Conservation (phyloP, 2,329 filamentous ascomycete species). For the Aureobasidium sp. region DNA sequence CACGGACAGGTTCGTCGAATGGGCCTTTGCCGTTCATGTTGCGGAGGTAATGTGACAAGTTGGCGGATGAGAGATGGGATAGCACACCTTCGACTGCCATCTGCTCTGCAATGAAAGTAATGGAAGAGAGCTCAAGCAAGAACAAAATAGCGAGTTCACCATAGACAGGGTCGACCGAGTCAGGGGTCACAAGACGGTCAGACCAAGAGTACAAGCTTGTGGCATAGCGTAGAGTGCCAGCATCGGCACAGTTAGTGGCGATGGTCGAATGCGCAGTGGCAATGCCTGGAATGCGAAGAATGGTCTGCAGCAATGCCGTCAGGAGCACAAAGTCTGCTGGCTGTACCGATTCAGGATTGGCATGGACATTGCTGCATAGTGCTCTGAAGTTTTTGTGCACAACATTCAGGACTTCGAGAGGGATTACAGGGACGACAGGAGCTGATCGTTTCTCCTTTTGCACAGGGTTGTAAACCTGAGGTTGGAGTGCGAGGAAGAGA, state of each 20-base stretch:
- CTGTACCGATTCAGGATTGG: constrained; percentile 28
- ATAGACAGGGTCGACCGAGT: constrained; percentile 76
- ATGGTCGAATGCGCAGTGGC: constrained; percentile 49
- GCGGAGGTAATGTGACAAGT: constrained; percentile 69
- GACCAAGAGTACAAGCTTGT: constrained; percentile 90
- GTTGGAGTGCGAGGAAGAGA: constrained; percentile 73
- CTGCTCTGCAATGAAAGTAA: constrained; percentile 77
- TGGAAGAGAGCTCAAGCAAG: constrained; percentile 75
- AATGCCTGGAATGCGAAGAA: constrained; percentile 71
- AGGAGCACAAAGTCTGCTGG: constrained; percentile 81
- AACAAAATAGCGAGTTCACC: constrained; percentile 88
- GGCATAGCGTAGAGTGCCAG: constrained; percentile 69
- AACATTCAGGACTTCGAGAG: constrained; percentile 72
- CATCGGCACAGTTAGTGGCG: constrained; percentile 46
- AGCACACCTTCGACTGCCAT: constrained; percentile 83
- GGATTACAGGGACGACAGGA: constrained; percentile 44
- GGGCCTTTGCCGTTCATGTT: constrained; percentile 63
- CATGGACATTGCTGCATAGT: constrained; percentile 72
- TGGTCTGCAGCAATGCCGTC: constrained; percentile 80
- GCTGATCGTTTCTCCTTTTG: constrained; percentile 7
- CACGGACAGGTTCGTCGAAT: constrained; percentile 66
- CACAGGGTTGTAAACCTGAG: constrained; percentile 39
- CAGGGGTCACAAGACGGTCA: constrained; percentile 67
- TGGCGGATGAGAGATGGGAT: constrained; percentile 70
- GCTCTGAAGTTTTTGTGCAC: constrained; percentile 79